Percentiles rank a stretch among this genome's conserved stretches.
Conservation (phyloP, 116 monocot species). For the Trichopus zeylanicus region DNA sequence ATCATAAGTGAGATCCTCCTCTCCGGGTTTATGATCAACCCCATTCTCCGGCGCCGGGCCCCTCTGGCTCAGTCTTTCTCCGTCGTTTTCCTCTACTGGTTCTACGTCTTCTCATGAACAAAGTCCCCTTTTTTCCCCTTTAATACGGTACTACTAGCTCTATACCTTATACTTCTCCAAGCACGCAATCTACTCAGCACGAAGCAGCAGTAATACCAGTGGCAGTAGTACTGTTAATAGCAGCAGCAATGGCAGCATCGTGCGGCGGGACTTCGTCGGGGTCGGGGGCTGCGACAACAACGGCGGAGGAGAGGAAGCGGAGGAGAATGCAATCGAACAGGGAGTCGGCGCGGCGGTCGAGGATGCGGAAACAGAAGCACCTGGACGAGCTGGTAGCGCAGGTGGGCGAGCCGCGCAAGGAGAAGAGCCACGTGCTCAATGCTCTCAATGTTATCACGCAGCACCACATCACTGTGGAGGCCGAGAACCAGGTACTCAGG, state of each 20-base stretch:
- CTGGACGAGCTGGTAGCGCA: slow-evolving; percentile 47
- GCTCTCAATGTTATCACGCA: slow-evolving; percentile 25
- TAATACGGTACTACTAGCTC: neutral
- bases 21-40: slow-evolving; percentile 71
- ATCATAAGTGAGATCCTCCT: slow-evolving; percentile 60
- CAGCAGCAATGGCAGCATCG: slow-evolving; percentile 22
- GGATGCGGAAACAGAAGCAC: slow-evolving; percentile 73
- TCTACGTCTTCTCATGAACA: slow-evolving; percentile 90
- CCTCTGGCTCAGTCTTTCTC: slow-evolving; percentile 89
- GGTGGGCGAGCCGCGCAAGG: slow-evolving; percentile 25
- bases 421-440: slow-evolving; percentile 34
- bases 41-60: slow-evolving; percentile 45
- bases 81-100: slow-evolving; percentile 99
- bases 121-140: neutral
- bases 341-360: slow-evolving; percentile 70
- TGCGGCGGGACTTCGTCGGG: slow-evolving; percentile 25
- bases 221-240: no score
- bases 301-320: slow-evolving; percentile 32
- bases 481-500: slow-evolving; percentile 52
- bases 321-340: slow-evolving; percentile 72
- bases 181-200: no score
- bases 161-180: no score
- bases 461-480: slow-evolving; percentile 25
- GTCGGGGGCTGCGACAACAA: slow-evolving; percentile 13
- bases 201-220: no score